phyloP scores from a whole-genome alignment of 2,329 filamentous ascomycete species.

The Aspergillus sp. region DNA sequence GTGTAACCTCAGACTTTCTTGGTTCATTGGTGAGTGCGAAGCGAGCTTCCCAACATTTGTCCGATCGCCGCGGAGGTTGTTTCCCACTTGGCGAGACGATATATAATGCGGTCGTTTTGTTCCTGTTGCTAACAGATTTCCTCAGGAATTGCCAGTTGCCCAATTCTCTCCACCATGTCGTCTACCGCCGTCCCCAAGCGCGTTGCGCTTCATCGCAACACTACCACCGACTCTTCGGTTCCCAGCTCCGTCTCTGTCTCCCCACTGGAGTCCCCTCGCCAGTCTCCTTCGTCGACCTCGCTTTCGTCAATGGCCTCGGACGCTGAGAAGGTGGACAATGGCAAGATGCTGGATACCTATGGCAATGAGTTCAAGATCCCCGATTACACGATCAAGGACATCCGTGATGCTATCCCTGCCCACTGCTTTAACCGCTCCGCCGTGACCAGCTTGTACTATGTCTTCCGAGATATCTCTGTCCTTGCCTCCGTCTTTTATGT shows the following conservation, averaged over 20 bases:
- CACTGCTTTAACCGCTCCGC: constrained; percentile 94
- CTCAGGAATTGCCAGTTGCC: neutral
- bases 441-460: constrained; percentile 73
- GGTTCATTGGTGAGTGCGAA: constrained; percentile 11
- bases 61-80: neutral
- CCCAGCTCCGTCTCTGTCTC: constrained; percentile 56
- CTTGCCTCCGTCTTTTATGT: constrained; percentile 78
- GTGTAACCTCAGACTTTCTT: constrained; percentile 8
- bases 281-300: constrained; percentile 80
- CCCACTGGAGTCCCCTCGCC: constrained; percentile 59
- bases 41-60: neutral
- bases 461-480: constrained; percentile 73
- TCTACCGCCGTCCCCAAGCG: constrained; percentile 50
- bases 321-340: constrained; percentile 54
- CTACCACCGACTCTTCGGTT: constrained; percentile 56
- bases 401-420: constrained; percentile 93
- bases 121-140: neutral
- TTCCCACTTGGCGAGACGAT: neutral
- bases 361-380: constrained; percentile 93
- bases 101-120: neutral
- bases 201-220: constrained; percentile 52
- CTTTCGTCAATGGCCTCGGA: constrained; percentile 83
- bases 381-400: constrained; percentile 96
- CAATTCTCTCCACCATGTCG: constrained; percentile 40
- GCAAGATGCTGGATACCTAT: constrained; percentile 80